Evolutionary conservation across 2,329 filamentous ascomycete genomes (phyloP).

Genomic region (Triangularia verruculosa): DNA sequence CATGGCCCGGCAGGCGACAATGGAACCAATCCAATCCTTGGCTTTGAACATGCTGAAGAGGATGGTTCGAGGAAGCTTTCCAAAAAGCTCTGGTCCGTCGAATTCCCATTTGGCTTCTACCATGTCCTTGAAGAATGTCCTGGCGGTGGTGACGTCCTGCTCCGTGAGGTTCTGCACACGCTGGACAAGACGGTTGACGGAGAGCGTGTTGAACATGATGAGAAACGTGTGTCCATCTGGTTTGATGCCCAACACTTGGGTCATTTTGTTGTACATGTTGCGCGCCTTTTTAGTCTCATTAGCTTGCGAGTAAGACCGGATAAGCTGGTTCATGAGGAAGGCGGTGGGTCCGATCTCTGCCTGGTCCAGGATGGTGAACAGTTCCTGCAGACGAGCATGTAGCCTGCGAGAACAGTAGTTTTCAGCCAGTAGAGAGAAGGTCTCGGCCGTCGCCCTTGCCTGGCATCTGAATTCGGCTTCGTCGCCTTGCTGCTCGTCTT

Average conservation of each 20-base stretch:
- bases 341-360: conserved; percentile 66
- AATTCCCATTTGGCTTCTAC: conserved; percentile 28
- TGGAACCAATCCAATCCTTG: conserved; percentile 46
- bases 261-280: conserved; percentile 54
- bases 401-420: conserved; percentile 65
- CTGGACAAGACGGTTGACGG: conserved; percentile 44
- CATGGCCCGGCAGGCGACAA: conserved; percentile 40
- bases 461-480: conserved; percentile 35
- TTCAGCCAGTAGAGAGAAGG: conserved; percentile 71
- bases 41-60: conserved; percentile 42
- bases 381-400: conserved; percentile 53
- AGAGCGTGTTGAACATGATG: conserved; percentile 61
- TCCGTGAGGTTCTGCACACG: conserved; percentile 18
- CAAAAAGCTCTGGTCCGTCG: conserved; percentile 28
- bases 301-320: conserved; percentile 63
- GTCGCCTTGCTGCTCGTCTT: conserved; percentile 7
- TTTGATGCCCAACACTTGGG: conserved; percentile 45
- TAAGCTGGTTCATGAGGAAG: conserved; percentile 76
- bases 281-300: conserved; percentile 54
- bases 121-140: conserved; percentile 34
- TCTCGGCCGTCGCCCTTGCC: conserved; percentile 69
- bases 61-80: conserved; percentile 32
- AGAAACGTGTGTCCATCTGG: conserved; percentile 69
- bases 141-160: conserved; percentile 21
- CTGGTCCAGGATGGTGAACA: conserved; percentile 61